Evolutionary conservation across 2,329 filamentous ascomycete genomes (phyloP), one percentile per base, ranked within the genome.

Genomic region (Alternaria sp.): DNA sequence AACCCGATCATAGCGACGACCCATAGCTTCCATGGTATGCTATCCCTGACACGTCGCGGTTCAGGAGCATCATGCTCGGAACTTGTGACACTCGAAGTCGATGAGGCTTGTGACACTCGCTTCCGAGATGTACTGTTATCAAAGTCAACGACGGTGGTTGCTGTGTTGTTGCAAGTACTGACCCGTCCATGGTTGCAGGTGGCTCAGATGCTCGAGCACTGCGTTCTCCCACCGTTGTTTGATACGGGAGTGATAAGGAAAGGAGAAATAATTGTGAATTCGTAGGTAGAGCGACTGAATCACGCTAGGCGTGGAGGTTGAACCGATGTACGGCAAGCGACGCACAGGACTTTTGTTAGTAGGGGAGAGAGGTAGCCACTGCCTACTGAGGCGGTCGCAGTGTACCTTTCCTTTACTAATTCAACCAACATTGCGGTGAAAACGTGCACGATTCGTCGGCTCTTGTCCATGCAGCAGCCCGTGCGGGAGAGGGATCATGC

Each of bases 1-100:
- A 74, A 70, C 0, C 61, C 70, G 16, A 74, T 67, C 7, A 69
- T 5, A 8, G 71, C 70, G 9, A 75, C 71, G 5, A 62, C 43
- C 69, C 72, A 76, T 4, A 75, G 36, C 28, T 64, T 60, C 57
- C 55, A 60, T 9, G 73, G 72, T 14, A 76, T 53, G 11, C 59
- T 57, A 39, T 73, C 71, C 32, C 57, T 60, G 11, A 75, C 62
- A 14, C 65, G 66, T 12, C 71, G 63, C 51, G 73, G 58, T 11
- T 60, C 43, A 26, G 44, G 44, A 34, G 22, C 48, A 14, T 61
- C 36, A 26, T 36, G 8, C 24, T 51, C 44, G 5, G 12, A 5
- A 3, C 44, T 41, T 49, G 46, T 34, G 24, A 38, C 46, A 12
- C 54, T 51, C 3, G 52, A n/a, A 48, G 46, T 62, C 6, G 57